phyloP scores from a whole-genome alignment of 139 green algal genomes.

The Volvox reticuliferus region DNA sequence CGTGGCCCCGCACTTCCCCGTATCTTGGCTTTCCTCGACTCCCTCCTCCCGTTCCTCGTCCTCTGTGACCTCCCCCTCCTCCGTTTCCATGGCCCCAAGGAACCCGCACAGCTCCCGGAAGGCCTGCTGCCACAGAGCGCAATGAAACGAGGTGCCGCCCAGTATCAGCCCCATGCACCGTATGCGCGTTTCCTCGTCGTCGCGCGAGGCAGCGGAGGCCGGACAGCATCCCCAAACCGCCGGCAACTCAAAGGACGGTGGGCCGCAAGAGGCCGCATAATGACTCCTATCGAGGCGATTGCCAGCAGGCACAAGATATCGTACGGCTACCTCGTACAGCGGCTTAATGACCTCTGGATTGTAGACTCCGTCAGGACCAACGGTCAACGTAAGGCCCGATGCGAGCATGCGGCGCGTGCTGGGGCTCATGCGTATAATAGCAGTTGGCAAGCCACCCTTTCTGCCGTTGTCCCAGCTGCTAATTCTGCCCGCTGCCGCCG shows the following conservation, averaged over 20 bases:
- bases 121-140: slow-evolving; percentile 20
- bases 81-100: background rate
- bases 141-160: background rate
- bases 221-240: too few relatives aligned
- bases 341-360: background rate
- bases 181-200: background rate
- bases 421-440: background rate
- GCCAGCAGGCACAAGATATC: background rate
- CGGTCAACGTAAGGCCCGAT: background rate
- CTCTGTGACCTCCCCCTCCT: background rate
- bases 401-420: slow-evolving; percentile 15
- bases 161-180: background rate
- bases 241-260: too few relatives aligned
- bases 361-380: background rate
- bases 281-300: too few relatives aligned
- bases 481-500: background rate
- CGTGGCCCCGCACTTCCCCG: background rate
- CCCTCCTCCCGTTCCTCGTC: background rate
- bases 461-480: background rate
- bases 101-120: slow-evolving; percentile 5
- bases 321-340: slow-evolving; percentile 13
- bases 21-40: background rate
- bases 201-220: background rate
- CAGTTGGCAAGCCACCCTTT: background rate
- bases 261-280: too few relatives aligned